Conservation (phyloP, 1,139 yeast species). For the Wickerhamomyces sp. region DNA sequence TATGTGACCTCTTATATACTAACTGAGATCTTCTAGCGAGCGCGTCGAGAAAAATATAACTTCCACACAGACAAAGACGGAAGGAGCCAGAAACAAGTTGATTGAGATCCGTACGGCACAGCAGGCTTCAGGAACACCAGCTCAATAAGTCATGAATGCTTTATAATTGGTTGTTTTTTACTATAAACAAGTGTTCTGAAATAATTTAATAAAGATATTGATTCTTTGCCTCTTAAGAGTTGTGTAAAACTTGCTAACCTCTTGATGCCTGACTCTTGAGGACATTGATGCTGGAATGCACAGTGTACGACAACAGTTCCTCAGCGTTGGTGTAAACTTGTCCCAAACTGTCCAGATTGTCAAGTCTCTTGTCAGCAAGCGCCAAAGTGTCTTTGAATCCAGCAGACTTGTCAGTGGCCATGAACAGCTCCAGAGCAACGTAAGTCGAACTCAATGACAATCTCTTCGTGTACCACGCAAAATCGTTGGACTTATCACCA, state of each 20-base stretch:
- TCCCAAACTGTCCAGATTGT: conserved; percentile 51
- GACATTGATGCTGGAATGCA: conserved; percentile 61
- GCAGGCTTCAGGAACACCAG: conserved; percentile 10
- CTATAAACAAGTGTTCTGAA: background rate
- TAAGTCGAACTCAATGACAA: conserved; percentile 64
- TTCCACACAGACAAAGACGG: conserved; percentile 46
- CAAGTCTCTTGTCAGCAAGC: conserved; percentile 60
- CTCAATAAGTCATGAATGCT: background rate
- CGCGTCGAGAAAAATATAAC: conserved; percentile 59
- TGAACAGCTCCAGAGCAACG: conserved; percentile 69
- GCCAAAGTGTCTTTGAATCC: conserved; percentile 51
- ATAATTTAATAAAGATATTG: background rate
- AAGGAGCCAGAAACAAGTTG: conserved; percentile 43
- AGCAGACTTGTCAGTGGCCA: conserved; percentile 69
- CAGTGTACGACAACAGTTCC: conserved; percentile 74
- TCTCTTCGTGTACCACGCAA: conserved; percentile 91
- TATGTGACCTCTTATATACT: conserved; percentile 3
- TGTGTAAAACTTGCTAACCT: too few relatives aligned
- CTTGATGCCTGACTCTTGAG: conserved; percentile 64
- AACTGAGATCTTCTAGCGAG: conserved; percentile 20
- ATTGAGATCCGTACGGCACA: conserved; percentile 36
- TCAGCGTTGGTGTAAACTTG: conserved; percentile 55
- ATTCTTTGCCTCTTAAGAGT: too few relatives aligned
- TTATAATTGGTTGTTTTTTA: background rate
- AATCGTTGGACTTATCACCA: conserved; percentile 79